Evolutionary conservation across 2,329 filamentous ascomycete genomes (phyloP), one percentile per base, ranked within the genome.

Genomic region (Alternaria metachromatica): DNA sequence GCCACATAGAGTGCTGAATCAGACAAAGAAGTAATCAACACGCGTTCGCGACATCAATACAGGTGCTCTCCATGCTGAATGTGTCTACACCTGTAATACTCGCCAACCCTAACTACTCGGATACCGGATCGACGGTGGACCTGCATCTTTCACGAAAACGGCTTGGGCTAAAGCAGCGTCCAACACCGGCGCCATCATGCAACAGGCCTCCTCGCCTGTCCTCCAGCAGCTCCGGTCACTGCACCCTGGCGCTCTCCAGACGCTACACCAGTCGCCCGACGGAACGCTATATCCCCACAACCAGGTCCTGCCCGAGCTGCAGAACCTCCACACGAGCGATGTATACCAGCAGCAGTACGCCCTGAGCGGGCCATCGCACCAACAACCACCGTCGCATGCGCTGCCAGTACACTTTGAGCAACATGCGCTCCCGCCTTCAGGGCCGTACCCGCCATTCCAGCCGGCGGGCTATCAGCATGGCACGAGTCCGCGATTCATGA

Each of bases 251-350:
- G 65, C 69, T 12, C 67, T 78, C 30, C 71, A 73, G 60, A 62
- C 65, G n/a, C 65, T 78, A 56, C 76, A 76, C 63, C 76, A 78
- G 55, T 68, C 69, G 26, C 66, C 69, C 3, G 73, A 74, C 43
- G 73, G 69, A 3, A 64, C 72, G 26, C 59, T 76, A 12, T 73
- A 72, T 53, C 57, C 64, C 11, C 64, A 69, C 28, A 60, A 65
- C 8, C 68, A 68, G 41, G 37, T 71, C 67, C 82, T 69, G 72
- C 81, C 70, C 13, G 65, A 71, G 56, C 76, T 85, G 25, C 78
- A 81, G 64, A 72, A 70, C 55, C 79, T 85, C 61, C 80, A 83
- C 60, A 64, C 68, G 21, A 71, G 60, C 67, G 66, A 71, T 30
- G 66, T 78, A 57, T 69, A 65, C 58, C 67, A 68, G 11, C 70